phyloP scores from a whole-genome alignment of 176 grass and related monocot species.

The Eragrostis nindensis region DNA sequence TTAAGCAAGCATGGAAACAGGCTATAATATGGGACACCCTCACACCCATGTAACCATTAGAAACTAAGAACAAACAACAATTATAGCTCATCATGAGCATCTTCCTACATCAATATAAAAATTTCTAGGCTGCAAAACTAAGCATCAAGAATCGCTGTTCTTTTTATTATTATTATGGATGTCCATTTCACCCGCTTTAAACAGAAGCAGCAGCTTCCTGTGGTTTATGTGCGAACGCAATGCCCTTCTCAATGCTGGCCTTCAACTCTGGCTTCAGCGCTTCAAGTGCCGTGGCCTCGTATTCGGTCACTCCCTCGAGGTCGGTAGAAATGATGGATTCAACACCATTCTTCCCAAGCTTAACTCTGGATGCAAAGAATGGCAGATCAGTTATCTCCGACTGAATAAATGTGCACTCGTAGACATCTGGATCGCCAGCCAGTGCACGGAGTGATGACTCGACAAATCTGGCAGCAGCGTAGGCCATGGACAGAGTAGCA shows the following conservation, averaged over 20 bases:
- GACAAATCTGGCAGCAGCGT: constrained; percentile 74
- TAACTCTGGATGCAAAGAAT: constrained; percentile 83
- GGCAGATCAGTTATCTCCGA: constrained; percentile 70
- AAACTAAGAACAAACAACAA: constrained; percentile 16
- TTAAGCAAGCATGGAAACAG: constrained; percentile 2
- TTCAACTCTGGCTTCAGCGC: constrained; percentile 73
- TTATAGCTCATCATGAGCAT: constrained; percentile 9
- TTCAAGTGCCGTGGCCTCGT: constrained; percentile 71
- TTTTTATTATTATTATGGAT: constrained; percentile 40
- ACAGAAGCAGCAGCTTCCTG: constrained; percentile 58
- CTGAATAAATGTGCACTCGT: constrained; percentile 78
- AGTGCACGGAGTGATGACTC: constrained; percentile 71
- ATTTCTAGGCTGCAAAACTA: constrained; percentile 58
- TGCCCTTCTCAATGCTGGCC: constrained; percentile 82
- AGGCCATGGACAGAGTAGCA: constrained; percentile 85
- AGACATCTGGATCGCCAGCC: constrained; percentile 78
- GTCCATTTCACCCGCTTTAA: constrained; percentile 34
- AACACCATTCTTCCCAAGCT: constrained; percentile 74
- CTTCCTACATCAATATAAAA: constrained; percentile 32
- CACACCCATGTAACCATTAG: constrained; percentile 10
- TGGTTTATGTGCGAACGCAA: constrained; percentile 56
- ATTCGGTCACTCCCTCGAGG: constrained; percentile 66
- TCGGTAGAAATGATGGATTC: constrained; percentile 60
- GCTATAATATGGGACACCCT: neutral
- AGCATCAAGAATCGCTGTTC: constrained; percentile 17